These are phyloP conservation scores for Carex cristatella DNA, from an alignment of 176 grass and related monocot genomes.

Conservation along the genomic window DNA sequence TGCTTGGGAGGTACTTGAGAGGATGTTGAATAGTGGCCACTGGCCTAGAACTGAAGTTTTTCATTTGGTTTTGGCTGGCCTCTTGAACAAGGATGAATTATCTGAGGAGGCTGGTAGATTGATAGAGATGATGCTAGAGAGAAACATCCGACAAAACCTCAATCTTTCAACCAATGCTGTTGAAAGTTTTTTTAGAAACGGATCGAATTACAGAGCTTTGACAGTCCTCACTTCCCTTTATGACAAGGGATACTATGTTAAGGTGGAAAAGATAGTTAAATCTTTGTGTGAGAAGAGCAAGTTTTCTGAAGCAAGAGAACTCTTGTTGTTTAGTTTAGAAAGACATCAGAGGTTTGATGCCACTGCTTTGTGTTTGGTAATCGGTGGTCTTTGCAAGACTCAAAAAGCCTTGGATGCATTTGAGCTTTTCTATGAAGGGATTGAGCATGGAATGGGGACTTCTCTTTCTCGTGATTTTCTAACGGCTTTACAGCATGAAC, in stretches of 20 bases:
- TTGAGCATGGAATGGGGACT: slow-evolving; percentile 37
- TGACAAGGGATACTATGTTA: slow-evolving; percentile 64
- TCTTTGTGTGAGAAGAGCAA: slow-evolving; percentile 46
- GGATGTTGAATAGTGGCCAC: slow-evolving; percentile 71
- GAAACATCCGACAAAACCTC: slow-evolving; percentile 61
- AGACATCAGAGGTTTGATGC: slow-evolving; percentile 33
- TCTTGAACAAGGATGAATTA: slow-evolving; percentile 52
- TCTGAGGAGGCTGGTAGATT: slow-evolving; percentile 62
- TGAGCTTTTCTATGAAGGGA: slow-evolving; percentile 51
- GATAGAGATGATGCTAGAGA: slow-evolving; percentile 63
- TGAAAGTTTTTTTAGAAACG: slow-evolving; percentile 39
- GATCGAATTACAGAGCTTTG: slow-evolving; percentile 42
- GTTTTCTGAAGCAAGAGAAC: slow-evolving; percentile 55
- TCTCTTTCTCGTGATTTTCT: slow-evolving; percentile 45
- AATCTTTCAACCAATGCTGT: slow-evolving; percentile 59
- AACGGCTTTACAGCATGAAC: slow-evolving; percentile 46
- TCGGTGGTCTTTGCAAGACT: slow-evolving; percentile 59
- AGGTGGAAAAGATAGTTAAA: slow-evolving; percentile 58
- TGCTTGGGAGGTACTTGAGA: slow-evolving; percentile 56
- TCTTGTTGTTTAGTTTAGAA: slow-evolving; percentile 61
- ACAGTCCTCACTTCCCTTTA: slow-evolving; percentile 42
- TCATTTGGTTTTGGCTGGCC: slow-evolving; percentile 59
- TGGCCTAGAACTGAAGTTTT: slow-evolving; percentile 63
- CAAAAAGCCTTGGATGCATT: slow-evolving; percentile 59
- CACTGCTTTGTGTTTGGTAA: slow-evolving; percentile 27